A percentile compares a stretch with the other conserved stretches of the same genome.
Evolutionary conservation across 495 filamentous ascomycete genomes (phyloP).

Genomic region (Darksidea phi): DNA sequence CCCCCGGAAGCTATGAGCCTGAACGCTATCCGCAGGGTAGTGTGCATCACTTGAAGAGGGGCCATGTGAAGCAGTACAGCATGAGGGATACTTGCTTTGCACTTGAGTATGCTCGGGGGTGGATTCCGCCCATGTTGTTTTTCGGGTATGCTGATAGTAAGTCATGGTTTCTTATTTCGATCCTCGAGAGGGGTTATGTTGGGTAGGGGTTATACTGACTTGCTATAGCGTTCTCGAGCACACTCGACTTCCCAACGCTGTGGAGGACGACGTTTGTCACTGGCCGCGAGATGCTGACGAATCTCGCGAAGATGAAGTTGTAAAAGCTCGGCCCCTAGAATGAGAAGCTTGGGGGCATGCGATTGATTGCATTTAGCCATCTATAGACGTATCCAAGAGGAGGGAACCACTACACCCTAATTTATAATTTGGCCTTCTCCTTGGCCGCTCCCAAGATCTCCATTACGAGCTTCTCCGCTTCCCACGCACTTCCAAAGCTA

Average conservation of each 20-base stretch:
- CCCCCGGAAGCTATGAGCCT: constrained; percentile 59
- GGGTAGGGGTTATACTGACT: not conserved
- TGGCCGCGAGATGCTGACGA: constrained; percentile 67
- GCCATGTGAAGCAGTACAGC: constrained; percentile 80
- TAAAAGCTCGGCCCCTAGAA: constrained; percentile 43
- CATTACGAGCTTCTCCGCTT: constrained; percentile 68
- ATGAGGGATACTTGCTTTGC: constrained; percentile 79
- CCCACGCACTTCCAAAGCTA: constrained; percentile 77
- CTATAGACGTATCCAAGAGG: too few species aligned
- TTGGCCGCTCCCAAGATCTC: constrained; percentile 48
- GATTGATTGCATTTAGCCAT: too few species aligned
- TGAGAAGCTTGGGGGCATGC: not conserved
- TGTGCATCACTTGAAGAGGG: constrained; percentile 75
- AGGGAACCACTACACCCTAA: not conserved
- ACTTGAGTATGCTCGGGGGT: constrained; percentile 83
- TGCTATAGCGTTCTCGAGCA: constrained; percentile 21
- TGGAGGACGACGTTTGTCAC: constrained; percentile 74
- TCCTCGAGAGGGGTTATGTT: not conserved
- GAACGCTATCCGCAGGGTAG: constrained; percentile 73
- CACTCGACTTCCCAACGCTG: constrained; percentile 70
- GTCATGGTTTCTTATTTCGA: not conserved
- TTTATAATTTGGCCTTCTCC: constrained; percentile 37
- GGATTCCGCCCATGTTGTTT: constrained; percentile 86
- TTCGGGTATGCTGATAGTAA: constrained; percentile 78
- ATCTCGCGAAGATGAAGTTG: constrained; percentile 69